phyloP scores from a whole-genome alignment of 148 eudicot genomes.

The Amaranthus palmeri region DNA sequence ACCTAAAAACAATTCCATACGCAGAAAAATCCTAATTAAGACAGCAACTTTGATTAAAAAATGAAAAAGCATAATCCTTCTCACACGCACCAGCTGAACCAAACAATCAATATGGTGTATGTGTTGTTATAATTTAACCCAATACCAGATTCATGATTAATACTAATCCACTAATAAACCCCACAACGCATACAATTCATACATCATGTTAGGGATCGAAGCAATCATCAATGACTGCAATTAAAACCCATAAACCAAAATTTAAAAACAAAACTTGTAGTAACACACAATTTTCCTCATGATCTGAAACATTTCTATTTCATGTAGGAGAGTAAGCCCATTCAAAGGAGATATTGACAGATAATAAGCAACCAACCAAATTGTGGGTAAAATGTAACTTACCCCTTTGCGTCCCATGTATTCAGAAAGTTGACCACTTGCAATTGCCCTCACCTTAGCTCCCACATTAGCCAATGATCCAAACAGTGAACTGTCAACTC shows the following conservation, averaged over 20 bases:
- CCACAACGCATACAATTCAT: not conserved
- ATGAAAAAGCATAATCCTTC: not conserved
- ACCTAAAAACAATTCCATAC: conserved; percentile 33
- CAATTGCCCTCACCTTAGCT: conserved; percentile 91
- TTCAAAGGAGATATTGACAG: not conserved
- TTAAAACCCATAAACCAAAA: not conserved
- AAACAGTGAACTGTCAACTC: conserved; percentile 60
- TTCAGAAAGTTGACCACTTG: conserved; percentile 85
- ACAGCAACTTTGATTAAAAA: conserved; percentile 8
- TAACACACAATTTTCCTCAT: not conserved
- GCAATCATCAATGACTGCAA: conserved; percentile 63
- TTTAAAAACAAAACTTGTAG: not conserved
- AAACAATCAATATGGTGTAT: not conserved
- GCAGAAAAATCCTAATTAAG: not conserved
- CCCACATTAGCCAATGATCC: conserved; percentile 92
- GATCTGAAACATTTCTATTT: not conserved
- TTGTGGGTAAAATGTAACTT: conserved; percentile 4
- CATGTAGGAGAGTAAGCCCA: too few relatives aligned
- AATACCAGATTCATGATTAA: conserved; percentile 7
- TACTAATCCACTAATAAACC: not conserved
- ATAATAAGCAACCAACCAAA: not conserved
- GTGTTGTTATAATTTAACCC: not conserved
- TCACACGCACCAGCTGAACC: not conserved
- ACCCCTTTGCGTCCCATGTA: conserved; percentile 90
- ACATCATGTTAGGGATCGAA: conserved; percentile 44